Evolutionary conservation across 23 red algal genomes (phyloP).

Genomic region (Cyanidioschyzon merolae): DNA sequence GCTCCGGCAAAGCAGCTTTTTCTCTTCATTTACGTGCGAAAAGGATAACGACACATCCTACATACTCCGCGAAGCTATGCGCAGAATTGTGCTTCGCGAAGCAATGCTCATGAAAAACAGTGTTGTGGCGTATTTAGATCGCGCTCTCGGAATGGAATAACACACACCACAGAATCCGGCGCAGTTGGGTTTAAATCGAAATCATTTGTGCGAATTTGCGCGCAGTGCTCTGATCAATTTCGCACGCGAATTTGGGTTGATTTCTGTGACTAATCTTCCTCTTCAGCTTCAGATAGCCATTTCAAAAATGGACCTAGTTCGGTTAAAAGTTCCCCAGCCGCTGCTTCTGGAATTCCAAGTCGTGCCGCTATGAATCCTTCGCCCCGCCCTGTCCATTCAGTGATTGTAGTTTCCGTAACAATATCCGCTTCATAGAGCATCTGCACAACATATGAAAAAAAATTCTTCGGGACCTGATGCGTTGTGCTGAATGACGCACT

Average conservation of each 20-base stretch:
- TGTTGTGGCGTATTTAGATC: background rate
- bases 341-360: background rate
- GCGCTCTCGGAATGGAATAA: background rate
- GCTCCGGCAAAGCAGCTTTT: no score
- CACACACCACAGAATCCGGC: no score
- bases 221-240: no score
- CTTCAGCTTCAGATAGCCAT: conserved; percentile 5
- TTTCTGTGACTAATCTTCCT: background rate
- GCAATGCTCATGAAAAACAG: background rate
- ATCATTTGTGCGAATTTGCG: no score
- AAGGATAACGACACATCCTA: no score
- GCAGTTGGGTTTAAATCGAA: no score
- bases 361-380: background rate
- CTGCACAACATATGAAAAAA: conserved; percentile 10
- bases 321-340: background rate
- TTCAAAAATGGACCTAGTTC: background rate
- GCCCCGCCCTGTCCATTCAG: background rate
- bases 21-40: no score
- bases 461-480: background rate
- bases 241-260: no score
- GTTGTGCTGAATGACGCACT: background rate
- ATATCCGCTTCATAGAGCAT: background rate
- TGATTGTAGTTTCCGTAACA: background rate
- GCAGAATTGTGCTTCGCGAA: background rate
- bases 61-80: background rate